Evolutionary conservation across 1,284 basidiomycete genomes (phyloP).

Genomic region (Paramarasmius palmivorus): DNA sequence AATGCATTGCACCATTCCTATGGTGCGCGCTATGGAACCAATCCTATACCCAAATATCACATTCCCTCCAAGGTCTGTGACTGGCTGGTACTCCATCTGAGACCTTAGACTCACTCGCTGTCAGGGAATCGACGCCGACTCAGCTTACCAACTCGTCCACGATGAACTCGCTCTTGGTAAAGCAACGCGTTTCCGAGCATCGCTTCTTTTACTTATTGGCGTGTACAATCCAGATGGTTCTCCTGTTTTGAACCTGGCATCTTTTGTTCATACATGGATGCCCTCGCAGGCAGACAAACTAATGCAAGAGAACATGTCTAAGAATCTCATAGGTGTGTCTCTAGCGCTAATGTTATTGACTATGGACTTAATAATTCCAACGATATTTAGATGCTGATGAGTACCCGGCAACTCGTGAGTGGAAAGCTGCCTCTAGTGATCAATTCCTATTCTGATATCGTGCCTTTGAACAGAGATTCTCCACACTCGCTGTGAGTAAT

Average conservation of each 20-base stretch:
- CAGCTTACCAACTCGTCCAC: slow-evolving; percentile 81
- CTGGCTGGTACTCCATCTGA: neutral
- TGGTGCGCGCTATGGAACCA: slow-evolving; percentile 64
- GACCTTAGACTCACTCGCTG: slow-evolving; percentile 3
- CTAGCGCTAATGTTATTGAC: no score
- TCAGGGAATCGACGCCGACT: slow-evolving; percentile 58
- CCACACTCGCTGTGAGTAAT: slow-evolving; percentile 68
- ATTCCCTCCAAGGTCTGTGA: slow-evolving; percentile 54
- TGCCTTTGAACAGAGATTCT: slow-evolving; percentile 64
- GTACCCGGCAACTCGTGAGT: no score
- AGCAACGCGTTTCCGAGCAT: neutral
- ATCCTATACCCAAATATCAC: slow-evolving; percentile 66
- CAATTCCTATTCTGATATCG: no score
- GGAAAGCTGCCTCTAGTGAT: no score
- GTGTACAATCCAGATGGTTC: slow-evolving; percentile 60
- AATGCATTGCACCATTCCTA: slow-evolving; percentile 46
- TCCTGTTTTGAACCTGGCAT: slow-evolving; percentile 82
- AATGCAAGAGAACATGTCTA: slow-evolving; percentile 83
- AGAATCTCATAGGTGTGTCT: slow-evolving; percentile 86
- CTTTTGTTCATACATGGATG: slow-evolving; percentile 76
- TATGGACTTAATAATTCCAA: slow-evolving; percentile 22
- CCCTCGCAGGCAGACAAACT: slow-evolving; percentile 61
- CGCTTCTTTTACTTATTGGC: neutral
- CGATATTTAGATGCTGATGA: no score
- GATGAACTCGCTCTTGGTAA: slow-evolving; percentile 78